Evolutionary conservation across 306 rosid genomes (phyloP).

Genomic region (Cucurbita ficifolia): DNA sequence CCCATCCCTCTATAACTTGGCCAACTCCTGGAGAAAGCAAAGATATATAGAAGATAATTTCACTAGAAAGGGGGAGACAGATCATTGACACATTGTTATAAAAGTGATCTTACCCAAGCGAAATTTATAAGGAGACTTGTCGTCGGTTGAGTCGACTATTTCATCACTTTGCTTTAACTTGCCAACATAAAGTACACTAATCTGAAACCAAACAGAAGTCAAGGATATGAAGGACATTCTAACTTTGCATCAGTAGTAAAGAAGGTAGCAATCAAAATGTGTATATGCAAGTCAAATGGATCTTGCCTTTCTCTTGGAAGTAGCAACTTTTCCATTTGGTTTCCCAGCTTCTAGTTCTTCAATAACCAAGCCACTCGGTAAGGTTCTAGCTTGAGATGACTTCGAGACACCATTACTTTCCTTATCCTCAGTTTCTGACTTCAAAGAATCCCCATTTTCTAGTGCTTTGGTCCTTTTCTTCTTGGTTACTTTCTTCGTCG

Average conservation of each 20-base stretch:
- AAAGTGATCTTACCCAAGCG: slow-evolving; percentile 50
- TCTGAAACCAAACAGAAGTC: slow-evolving; percentile 34
- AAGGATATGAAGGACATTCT: not conserved
- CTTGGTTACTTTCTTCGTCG: slow-evolving; percentile 26
- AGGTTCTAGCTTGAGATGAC: slow-evolving; percentile 30
- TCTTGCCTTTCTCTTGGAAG: slow-evolving; percentile 50
- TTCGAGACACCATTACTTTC: slow-evolving; percentile 11
- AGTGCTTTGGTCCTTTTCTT: slow-evolving; percentile 41
- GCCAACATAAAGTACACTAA: slow-evolving; percentile 45
- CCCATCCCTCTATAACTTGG: slow-evolving; percentile 53
- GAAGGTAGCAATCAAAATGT: not conserved
- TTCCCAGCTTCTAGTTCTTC: slow-evolving; percentile 50
- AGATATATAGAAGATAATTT: not conserved
- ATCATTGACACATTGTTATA: not conserved
- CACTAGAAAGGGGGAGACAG: not conserved
- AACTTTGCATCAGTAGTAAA: not conserved
- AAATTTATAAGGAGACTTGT: slow-evolving; percentile 44
- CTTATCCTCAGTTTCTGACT: slow-evolving; percentile 18
- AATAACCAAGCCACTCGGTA: slow-evolving; percentile 39
- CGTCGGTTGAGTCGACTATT: slow-evolving; percentile 34
- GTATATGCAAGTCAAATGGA: not conserved
- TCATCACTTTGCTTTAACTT: slow-evolving; percentile 48
- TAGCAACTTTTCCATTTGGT: slow-evolving; percentile 52
- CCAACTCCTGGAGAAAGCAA: slow-evolving; percentile 47
- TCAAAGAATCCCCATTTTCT: slow-evolving; percentile 21